A percentile compares a stretch with the other conserved stretches of the same genome.
Evolutionary conservation across 2,329 filamentous ascomycete genomes (phyloP).

Genomic region (Fusarium abutilonis): DNA sequence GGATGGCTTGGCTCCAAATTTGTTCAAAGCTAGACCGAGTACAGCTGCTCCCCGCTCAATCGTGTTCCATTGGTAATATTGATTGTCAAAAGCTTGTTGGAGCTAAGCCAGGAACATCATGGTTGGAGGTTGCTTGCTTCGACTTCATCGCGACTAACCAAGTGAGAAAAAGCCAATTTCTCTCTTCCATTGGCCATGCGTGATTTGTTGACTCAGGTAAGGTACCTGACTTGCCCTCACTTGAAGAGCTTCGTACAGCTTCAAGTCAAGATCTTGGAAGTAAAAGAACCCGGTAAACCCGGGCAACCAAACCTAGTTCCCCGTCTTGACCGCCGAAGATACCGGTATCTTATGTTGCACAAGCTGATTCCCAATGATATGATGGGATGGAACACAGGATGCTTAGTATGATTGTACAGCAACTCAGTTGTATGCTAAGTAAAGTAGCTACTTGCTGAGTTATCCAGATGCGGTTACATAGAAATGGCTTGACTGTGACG

Average conservation of each 20-base stretch:
- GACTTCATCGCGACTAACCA: constrained; percentile 9
- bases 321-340: constrained; percentile 35
- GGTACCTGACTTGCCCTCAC: background rate
- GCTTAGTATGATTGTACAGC: background rate
- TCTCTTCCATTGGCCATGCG: constrained; percentile 22
- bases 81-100: constrained; percentile 13
- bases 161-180: constrained; percentile 30
- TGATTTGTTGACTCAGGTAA: constrained; percentile 31
- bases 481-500: constrained; percentile 33
- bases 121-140: constrained; percentile 6
- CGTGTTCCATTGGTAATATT: constrained; percentile 16
- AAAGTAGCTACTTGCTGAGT: constrained; percentile 21
- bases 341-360: background rate
- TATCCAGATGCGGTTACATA: constrained; percentile 37
- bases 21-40: constrained; percentile 29
- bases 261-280: constrained; percentile 16
- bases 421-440: constrained; percentile 14
- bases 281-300: constrained; percentile 21
- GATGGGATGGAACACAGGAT: constrained; percentile 4
- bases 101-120: constrained; percentile 35
- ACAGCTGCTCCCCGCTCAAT: constrained; percentile 1
- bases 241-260: constrained; percentile 7
- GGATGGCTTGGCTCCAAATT: constrained; percentile 18
- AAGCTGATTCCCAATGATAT: background rate
- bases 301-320: constrained; percentile 24